Conservation (phyloP, 192 early-diverging fungal genomes). For the Globomyces pollinis-pini region DNA sequence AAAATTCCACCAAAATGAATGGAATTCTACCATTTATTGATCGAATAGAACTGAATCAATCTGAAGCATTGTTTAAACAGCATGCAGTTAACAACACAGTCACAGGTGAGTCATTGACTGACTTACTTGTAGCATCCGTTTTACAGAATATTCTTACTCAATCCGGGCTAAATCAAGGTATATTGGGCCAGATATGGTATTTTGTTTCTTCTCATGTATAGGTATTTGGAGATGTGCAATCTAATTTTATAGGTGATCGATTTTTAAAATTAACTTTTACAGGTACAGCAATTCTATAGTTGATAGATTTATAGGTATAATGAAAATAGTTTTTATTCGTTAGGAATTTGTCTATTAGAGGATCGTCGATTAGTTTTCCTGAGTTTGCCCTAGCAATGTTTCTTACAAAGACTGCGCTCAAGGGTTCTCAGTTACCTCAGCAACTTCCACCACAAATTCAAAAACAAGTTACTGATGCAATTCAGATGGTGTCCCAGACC, state of each 20-base stretch:
- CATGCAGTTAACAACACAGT: background rate
- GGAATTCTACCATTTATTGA: conserved; percentile 3
- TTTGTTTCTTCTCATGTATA: background rate
- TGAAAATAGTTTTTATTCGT: background rate
- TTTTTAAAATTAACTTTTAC: no score
- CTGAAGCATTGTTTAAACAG: conserved; percentile 2
- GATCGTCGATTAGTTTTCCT: conserved; percentile 31
- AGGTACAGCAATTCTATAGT: background rate
- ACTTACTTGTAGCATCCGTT: background rate
- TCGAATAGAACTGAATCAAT: conserved; percentile 1
- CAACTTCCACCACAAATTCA: conserved; percentile 31
- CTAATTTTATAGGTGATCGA: no score
- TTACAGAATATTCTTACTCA: background rate
- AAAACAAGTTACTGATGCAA: conserved; percentile 25
- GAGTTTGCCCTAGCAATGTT: conserved; percentile 45
- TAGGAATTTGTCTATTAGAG: conserved; percentile 20
- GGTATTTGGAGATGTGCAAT: background rate
- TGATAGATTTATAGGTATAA: no score
- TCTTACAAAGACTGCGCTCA: conserved; percentile 27
- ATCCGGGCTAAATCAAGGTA: background rate
- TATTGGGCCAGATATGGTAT: conserved; percentile 5
- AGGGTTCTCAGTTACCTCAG: conserved; percentile 28
- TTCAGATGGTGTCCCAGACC: background rate
- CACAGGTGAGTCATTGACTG: background rate
- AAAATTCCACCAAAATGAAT: no score